These are phyloP conservation scores for Durusdinium trenchii DNA, from an alignment of 73 alveolate species.

Conservation along the genomic window DNA sequence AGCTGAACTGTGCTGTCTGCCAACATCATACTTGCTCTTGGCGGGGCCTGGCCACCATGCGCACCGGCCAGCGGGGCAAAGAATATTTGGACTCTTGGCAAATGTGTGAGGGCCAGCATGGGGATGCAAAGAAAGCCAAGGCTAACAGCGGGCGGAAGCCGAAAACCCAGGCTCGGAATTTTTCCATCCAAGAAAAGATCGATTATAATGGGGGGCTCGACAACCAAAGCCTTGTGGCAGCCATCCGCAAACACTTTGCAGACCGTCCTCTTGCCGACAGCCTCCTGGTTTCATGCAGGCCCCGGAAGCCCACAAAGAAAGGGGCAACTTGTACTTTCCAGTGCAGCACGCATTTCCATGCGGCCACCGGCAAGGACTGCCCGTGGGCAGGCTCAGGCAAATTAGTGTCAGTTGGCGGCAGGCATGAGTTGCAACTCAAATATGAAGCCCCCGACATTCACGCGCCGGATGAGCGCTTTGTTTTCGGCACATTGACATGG, in stretches of 20 bases:
- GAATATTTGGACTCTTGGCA: background rate
- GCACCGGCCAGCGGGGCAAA: background rate
- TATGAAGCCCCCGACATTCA: background rate
- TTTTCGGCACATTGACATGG: slow-evolving; percentile 8
- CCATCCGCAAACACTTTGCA: background rate
- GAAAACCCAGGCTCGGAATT: background rate
- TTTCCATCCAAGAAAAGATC: background rate
- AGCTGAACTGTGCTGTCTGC: background rate
- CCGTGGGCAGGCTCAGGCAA: background rate
- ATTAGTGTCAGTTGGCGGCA: background rate
- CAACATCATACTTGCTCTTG: background rate
- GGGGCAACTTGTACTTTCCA: background rate
- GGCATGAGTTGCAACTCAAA: background rate
- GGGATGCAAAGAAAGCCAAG: background rate
- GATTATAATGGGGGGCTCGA: background rate
- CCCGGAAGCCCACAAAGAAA: background rate
- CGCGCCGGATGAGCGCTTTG: background rate
- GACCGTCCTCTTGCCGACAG: background rate
- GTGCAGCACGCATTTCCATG: background rate
- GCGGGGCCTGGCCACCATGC: background rate
- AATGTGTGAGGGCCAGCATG: background rate
- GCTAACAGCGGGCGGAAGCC: background rate
- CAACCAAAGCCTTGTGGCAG: background rate
- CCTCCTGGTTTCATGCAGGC: background rate
- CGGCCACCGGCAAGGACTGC: background rate